Percentiles rank a stretch among this genome's conserved stretches.
Conservation (phyloP, 2,329 filamentous ascomycete genomes). For the Myriosclerotinia curreyana region DNA sequence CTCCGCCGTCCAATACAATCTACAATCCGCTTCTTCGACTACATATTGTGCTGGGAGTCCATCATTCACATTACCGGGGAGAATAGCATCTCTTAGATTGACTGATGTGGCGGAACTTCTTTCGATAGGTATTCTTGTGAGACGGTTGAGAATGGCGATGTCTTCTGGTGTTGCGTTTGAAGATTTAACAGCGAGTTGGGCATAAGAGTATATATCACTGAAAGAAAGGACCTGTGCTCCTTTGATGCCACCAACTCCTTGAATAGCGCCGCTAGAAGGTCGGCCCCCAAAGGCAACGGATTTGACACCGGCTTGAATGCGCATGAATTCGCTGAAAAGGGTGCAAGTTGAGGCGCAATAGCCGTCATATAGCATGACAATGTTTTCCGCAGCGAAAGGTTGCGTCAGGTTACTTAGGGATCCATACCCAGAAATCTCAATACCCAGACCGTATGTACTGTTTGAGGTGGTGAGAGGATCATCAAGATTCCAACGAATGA, state of each 20-base stretch:
- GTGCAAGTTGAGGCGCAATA: slow-evolving; percentile 60
- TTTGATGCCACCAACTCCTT: slow-evolving; percentile 64
- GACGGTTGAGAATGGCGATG: slow-evolving; percentile 25
- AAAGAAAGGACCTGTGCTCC: slow-evolving; percentile 45
- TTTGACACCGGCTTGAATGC: slow-evolving; percentile 50
- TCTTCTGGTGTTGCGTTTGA: slow-evolving; percentile 24
- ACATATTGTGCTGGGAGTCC: slow-evolving; percentile 56
- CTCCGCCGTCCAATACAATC: slow-evolving; percentile 55
- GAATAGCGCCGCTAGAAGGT: slow-evolving; percentile 53
- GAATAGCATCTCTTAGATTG: slow-evolving; percentile 45
- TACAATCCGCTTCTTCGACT: slow-evolving; percentile 59
- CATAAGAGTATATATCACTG: slow-evolving; percentile 27
- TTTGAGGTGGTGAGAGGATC: slow-evolving; percentile 33
- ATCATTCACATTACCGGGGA: slow-evolving; percentile 36
- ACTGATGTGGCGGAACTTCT: slow-evolving; percentile 39
- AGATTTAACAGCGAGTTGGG: slow-evolving; percentile 23
- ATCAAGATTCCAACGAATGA: slow-evolving; percentile 34
- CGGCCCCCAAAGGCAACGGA: slow-evolving; percentile 60
- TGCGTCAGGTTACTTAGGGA: slow-evolving; percentile 35
- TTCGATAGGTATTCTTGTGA: slow-evolving; percentile 28
- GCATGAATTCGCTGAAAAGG: slow-evolving; percentile 55
- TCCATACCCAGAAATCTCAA: slow-evolving; percentile 40
- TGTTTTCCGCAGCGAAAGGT: slow-evolving; percentile 44
- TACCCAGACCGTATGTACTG: slow-evolving; percentile 32
- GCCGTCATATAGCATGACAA: slow-evolving; percentile 48